Evolutionary conservation across 306 rosid genomes (phyloP), one percentile per base, ranked within the genome.

Genomic region (Glycine soja): DNA sequence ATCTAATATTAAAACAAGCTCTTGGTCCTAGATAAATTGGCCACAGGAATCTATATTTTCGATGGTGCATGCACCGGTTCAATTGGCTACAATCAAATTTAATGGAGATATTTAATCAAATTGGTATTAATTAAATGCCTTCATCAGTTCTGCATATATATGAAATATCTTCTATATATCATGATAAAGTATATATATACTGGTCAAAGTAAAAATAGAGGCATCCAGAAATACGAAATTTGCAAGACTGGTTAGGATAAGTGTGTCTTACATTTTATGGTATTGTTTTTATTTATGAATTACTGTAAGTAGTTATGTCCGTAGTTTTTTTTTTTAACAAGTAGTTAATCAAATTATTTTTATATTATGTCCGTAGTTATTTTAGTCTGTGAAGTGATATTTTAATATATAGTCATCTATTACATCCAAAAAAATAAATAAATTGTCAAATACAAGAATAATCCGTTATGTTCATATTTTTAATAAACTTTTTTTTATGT

Each of bases 1-100:
- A 82, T 83, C 87, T 83, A 77, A 76, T 78, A 78, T 74, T 54
- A 53, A 69, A 70, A 70, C 58, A 67, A 69, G 52, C 80, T 53
- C 78, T 77, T 70, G 74, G 7, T 58, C 51, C 76, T 70, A 64
- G 67, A 74, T 74, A 70, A 61, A 34, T 68, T 86, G 68, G 74
- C 18, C 46, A 57, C 30, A 2, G n/a, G 15, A 30, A 24, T 57
- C 15, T 48, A 57, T 65, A 15, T 34, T 80, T 43, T 67, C 5
- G 56, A 58, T 42, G 77, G 78, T 84, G 78, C 87, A 79, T 84
- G 87, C 72, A 74, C 74, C 74, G 0, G 15, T 50, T 68, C 11
- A 38, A 38, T 38, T 38, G 43, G 43, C 43, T 47, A 10, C 62
- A 72, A 70, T 77, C 86, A 72, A 72, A 54, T 54, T 74, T 19